Evolutionary conservation across 108 stramenopile species (phyloP).

Genomic region (Skeletonema costatum): DNA sequence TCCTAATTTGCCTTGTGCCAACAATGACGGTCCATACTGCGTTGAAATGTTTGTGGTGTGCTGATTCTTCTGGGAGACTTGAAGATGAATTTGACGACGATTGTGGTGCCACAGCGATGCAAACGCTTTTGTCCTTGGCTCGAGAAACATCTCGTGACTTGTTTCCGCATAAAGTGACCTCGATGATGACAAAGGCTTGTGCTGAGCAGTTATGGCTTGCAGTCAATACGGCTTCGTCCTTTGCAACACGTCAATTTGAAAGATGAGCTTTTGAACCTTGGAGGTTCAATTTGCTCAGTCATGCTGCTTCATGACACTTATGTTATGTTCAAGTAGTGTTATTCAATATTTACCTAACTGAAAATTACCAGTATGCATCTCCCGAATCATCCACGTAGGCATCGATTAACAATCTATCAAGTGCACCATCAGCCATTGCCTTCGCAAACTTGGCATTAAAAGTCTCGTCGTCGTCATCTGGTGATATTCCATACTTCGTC

Average conservation of each 20-base stretch:
- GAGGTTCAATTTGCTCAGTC: not conserved
- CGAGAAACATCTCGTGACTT: slow-evolving; percentile 16
- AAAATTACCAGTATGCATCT: slow-evolving; percentile 47
- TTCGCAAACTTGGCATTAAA: slow-evolving; percentile 58
- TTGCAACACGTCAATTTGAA: not conserved
- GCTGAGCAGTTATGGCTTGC: slow-evolving; percentile 24
- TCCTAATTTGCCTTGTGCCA: slow-evolving; percentile 48
- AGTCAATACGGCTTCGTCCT: not conserved
- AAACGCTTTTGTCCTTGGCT: slow-evolving; percentile 21
- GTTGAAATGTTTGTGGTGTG: slow-evolving; percentile 12
- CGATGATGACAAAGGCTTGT: not conserved
- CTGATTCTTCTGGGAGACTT: not conserved
- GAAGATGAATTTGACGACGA: not conserved
- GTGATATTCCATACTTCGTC: slow-evolving; percentile 51
- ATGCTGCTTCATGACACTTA: not conserved
- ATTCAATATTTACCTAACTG: not conserved
- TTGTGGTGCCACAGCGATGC: slow-evolving; percentile 4
- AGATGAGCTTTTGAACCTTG: not conserved
- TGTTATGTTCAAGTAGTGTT: not conserved
- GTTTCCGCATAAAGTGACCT: slow-evolving; percentile 13
- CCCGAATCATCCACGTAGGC: slow-evolving; percentile 36
- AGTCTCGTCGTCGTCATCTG: slow-evolving; percentile 55
- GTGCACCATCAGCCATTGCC: slow-evolving; percentile 37
- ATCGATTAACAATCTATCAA: slow-evolving; percentile 30
- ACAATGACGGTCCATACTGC: slow-evolving; percentile 49